Conservation (phyloP, 805 yeast genomes). For the Ogataea thermomethanolica region DNA sequence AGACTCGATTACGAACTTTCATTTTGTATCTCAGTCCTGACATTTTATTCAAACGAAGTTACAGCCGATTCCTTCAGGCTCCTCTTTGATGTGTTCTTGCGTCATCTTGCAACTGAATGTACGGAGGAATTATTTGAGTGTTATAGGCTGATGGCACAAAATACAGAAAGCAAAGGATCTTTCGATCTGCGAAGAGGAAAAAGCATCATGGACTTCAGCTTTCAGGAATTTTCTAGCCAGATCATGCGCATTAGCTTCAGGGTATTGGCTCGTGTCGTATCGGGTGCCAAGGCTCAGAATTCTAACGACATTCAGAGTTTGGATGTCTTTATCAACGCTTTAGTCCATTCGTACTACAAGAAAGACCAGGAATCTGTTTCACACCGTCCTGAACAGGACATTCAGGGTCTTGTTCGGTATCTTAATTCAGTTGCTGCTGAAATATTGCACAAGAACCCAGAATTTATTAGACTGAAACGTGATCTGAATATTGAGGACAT, state of each 20-base stretch:
- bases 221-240: constrained; percentile 16
- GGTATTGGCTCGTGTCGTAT: constrained; percentile 21
- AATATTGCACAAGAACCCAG: constrained; percentile 17
- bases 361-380: too few species aligned
- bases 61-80: constrained; percentile 9
- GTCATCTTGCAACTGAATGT: constrained; percentile 16
- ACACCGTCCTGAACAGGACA: constrained; percentile 13
- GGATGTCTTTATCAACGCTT: too few species aligned
- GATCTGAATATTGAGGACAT: constrained; percentile 21
- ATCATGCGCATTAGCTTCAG: constrained; percentile 21
- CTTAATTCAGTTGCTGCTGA: constrained; percentile 24
- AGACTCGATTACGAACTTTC: constrained; percentile 21
- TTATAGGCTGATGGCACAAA: constrained; percentile 15
- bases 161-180: constrained; percentile 8
- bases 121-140: constrained; percentile 15
- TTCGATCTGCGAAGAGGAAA: constrained; percentile 23
- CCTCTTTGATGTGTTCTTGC: constrained; percentile 16
- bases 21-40: constrained; percentile 23
- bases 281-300: constrained; percentile 4
- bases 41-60: constrained; percentile 12
- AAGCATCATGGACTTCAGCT: constrained; percentile 15
- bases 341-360: too few species aligned
- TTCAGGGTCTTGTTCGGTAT: constrained; percentile 22
- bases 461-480: constrained; percentile 16
- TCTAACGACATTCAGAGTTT: neutral